A percentile compares a stretch with the other conserved stretches of the same genome.
phyloP scores from a whole-genome alignment of 192 early-diverging fungal species.

The Chytriomyces sp. region DNA sequence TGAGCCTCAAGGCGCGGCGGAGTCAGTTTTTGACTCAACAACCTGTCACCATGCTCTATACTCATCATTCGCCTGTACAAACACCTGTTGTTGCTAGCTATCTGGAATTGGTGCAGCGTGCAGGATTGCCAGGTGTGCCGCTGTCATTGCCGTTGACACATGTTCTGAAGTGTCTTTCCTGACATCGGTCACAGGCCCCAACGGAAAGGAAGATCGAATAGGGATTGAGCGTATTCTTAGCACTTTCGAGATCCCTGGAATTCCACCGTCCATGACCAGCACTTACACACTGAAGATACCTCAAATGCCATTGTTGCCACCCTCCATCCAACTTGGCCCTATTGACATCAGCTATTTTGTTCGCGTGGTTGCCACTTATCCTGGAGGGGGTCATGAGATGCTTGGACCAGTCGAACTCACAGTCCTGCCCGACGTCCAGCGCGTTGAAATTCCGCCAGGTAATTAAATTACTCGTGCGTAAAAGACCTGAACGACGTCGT shows the following conservation, averaged over 20 bases:
- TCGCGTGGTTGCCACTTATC: constrained; percentile 3
- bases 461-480: background rate
- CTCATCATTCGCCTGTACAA: constrained; percentile 5
- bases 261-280: background rate
- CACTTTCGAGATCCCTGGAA: constrained; percentile 19
- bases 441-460: background rate
- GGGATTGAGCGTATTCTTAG: constrained; percentile 14
- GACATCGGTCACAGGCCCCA: background rate
- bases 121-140: background rate
- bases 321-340: constrained; percentile 11
- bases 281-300: constrained; percentile 23
- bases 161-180: too few species aligned
- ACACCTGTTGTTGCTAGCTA: background rate
- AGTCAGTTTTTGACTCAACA: constrained; percentile 11
- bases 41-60: constrained; percentile 8
- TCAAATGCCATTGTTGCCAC: constrained; percentile 7
- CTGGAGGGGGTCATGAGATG: constrained; percentile 8
- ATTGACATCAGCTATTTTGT: constrained; percentile 23
- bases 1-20: constrained; percentile 9
- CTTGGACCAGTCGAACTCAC: constrained; percentile 14
- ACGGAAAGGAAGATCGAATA: background rate
- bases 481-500: too few species aligned
- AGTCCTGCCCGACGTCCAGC: constrained; percentile 24
- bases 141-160: too few species aligned
- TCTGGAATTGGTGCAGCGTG: constrained; percentile 17